phyloP scores from a whole-genome alignment of 2,329 filamentous ascomycete genomes.

The Penicillium sp. region DNA sequence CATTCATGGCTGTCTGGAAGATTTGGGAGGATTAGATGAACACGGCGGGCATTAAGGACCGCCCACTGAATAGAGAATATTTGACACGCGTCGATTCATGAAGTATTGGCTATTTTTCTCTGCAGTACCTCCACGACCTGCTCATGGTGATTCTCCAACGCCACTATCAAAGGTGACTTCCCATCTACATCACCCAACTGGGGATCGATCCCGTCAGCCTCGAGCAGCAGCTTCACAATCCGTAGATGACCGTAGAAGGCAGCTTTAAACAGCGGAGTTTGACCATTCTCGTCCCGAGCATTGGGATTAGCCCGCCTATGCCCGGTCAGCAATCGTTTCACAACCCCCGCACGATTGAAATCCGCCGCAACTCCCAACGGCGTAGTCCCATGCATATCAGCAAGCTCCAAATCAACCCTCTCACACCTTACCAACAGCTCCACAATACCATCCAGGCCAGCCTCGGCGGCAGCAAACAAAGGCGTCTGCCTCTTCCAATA shows the following conservation, averaged over 20 bases:
- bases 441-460: slow-evolving; percentile 14
- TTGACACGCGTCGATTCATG: background rate
- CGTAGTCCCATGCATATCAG: slow-evolving; percentile 19
- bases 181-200: background rate
- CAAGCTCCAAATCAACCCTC: slow-evolving; percentile 18
- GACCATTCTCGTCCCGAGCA: slow-evolving; percentile 16
- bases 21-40: background rate
- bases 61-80: background rate
- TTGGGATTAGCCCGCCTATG: slow-evolving; percentile 16
- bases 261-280: slow-evolving; percentile 20
- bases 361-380: slow-evolving; percentile 19
- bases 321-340: slow-evolving; percentile 12
- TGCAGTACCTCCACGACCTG: slow-evolving; percentile 1
- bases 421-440: slow-evolving; percentile 12
- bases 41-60: background rate
- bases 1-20: background rate
- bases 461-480: slow-evolving; percentile 17
- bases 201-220: slow-evolving; percentile 14
- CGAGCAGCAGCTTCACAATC: slow-evolving; percentile 13
- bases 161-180: slow-evolving; percentile 3
- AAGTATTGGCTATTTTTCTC: background rate
- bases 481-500: slow-evolving; percentile 21
- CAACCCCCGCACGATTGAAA: slow-evolving; percentile 4
- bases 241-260: slow-evolving; percentile 15
- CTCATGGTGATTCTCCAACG: background rate